Percentiles rank a stretch among this genome's conserved stretches.
These are phyloP conservation scores for Trichophyton rubrum DNA, from an alignment of 2,329 filamentous ascomycete genomes.

Conservation along the genomic window DNA sequence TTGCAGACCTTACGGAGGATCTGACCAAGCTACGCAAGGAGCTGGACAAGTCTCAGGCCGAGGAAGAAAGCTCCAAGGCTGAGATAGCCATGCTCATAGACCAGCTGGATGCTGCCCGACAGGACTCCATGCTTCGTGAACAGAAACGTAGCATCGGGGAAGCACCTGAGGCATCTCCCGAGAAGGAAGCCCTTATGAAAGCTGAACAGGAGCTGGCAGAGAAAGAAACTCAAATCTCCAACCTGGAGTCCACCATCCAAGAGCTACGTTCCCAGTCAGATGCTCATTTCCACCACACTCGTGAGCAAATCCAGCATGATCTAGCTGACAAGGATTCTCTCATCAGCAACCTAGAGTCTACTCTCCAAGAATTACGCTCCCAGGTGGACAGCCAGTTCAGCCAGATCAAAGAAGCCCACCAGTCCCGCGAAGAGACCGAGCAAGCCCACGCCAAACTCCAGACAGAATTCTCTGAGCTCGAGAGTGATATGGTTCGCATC, in stretches of 20 bases:
- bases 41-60: conserved; percentile 41
- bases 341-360: conserved; percentile 13
- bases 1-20: conserved; percentile 35
- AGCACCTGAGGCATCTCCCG: conserved; percentile 18
- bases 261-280: conserved; percentile 25
- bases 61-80: conserved; percentile 28
- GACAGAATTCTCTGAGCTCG: conserved; percentile 42
- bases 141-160: conserved; percentile 21
- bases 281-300: conserved; percentile 5
- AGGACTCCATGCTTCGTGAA: conserved; percentile 25
- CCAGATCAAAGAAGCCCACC: conserved; percentile 19
- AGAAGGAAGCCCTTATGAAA: conserved; percentile 15
- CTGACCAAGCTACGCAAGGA: conserved; percentile 52
- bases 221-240: conserved; percentile 14
- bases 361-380: conserved; percentile 18
- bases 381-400: conserved; percentile 20
- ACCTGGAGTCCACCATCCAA: conserved; percentile 13
- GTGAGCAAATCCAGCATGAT: neutral
- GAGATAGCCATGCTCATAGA: conserved; percentile 32
- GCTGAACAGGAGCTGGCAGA: conserved; percentile 17
- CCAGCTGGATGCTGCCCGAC: conserved; percentile 32
- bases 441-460: conserved; percentile 32
- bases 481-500: conserved; percentile 51
- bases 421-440: conserved; percentile 24
- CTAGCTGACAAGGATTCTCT: conserved; percentile 10